Conservation (phyloP, 371 early-diverging fungal genomes). For the Lichtheimia corymbifera region DNA sequence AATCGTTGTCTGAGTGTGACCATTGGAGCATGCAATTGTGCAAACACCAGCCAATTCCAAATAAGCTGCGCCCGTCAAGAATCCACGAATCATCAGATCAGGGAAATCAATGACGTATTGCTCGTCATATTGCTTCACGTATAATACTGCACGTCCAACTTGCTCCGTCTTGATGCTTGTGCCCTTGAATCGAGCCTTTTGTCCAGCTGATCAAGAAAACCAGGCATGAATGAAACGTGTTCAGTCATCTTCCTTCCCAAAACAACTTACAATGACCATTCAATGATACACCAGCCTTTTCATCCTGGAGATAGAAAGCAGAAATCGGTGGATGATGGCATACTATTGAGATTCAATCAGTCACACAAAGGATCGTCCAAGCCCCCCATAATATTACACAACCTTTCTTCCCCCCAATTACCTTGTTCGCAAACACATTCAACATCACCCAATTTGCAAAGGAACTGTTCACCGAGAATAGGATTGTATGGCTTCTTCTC, state of each 20-base stretch:
- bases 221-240: background rate
- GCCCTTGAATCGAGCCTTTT: constrained; percentile 66
- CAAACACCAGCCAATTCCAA: constrained; percentile 58
- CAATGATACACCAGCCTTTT: constrained; percentile 58
- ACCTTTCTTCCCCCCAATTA: constrained; percentile 3
- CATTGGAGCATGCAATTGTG: constrained; percentile 51
- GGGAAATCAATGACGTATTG: constrained; percentile 60
- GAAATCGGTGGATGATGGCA: constrained; percentile 95
- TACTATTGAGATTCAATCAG: constrained; percentile 39
- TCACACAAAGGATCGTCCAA: background rate
- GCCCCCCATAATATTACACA: too few relatives aligned
- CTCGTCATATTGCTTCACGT: constrained; percentile 46
- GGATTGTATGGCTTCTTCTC: constrained; percentile 87
- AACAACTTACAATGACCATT: constrained; percentile 64
- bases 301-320: constrained; percentile 72
- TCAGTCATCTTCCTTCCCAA: too few relatives aligned
- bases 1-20: constrained; percentile 45
- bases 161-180: constrained; percentile 63
- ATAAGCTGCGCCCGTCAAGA: constrained; percentile 59
- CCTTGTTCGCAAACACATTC: constrained; percentile 65
- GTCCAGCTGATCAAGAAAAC: constrained; percentile 28
- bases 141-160: constrained; percentile 52
- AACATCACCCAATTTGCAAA: constrained; percentile 38
- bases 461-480: constrained; percentile 91
- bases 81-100: constrained; percentile 56